Base-by-base conservation (phyloP, 2,329 filamentous ascomycete species). In the Tricladium varicosporioides region DNA sequence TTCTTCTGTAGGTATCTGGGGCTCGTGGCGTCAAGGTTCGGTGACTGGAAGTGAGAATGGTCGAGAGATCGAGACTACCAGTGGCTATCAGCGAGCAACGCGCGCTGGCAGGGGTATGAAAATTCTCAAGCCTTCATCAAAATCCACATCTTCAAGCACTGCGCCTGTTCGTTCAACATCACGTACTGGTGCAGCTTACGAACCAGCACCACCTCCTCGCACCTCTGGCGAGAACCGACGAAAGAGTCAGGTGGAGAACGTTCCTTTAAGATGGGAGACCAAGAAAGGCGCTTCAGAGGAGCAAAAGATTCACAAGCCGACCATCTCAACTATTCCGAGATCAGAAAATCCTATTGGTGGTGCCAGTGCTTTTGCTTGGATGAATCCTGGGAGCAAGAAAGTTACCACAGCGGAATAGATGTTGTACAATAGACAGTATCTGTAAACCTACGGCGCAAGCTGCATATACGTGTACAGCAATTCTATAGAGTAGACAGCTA, bases 321-420 rank as follows among this genome's bases (percentile, higher is more conserved):
- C 36, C 13, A 63, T 66, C 50, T 51, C 63, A 22, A 64, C 60
- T 5, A 58, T 80, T 65, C 76, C 83, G 14, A 81, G 85, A 56
- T 80, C 84, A 5, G 79, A 84, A 32, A 97, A 97, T 69, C 93
- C 94, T 0, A 83, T 96, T 15, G 93, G 93, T 8, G 90, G 90
- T n/a, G 93, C 89, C 13, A 94, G 91, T 57, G 93, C 93, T 2
- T 97, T 97, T 75, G 87, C 89, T 11, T 97, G 92, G 92, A 87
- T 97, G 78, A 93, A 89, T 48, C 74, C 79, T 19, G 69, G 51
- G 79, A 79, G 78, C 47, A 76, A 76, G 65, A 69, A 73, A 10
- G 53, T 50, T 60, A 49, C 56, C 22, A 51, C 54, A 43, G 53
- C 54, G 5, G 61, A 63, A 49, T 63, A 60, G 31, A 16, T 46